Percentiles rank a stretch among this genome's conserved stretches.
Evolutionary conservation across 129 eudicot species (phyloP).

Genomic region (Flaveria bidentis): DNA sequence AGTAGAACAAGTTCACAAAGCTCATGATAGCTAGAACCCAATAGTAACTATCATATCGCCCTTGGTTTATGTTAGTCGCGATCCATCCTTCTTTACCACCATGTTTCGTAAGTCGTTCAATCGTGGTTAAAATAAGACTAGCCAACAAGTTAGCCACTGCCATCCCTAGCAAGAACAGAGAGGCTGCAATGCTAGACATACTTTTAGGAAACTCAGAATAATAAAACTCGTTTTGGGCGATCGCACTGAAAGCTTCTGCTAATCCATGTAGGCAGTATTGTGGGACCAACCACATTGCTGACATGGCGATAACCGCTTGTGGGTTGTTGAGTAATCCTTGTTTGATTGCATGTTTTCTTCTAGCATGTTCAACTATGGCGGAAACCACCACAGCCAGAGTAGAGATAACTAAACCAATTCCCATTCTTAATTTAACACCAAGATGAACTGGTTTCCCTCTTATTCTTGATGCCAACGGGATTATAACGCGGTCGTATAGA

Average conservation of each 20-base stretch:
- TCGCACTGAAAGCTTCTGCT: constrained; percentile 53
- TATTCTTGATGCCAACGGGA: constrained; percentile 46
- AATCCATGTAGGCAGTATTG: constrained; percentile 45
- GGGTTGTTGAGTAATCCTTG: constrained; percentile 39
- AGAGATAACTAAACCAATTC: constrained; percentile 47
- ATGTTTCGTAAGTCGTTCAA: constrained; percentile 33
- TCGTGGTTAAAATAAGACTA: constrained; percentile 38
- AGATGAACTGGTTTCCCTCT: constrained; percentile 51
- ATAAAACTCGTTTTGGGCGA: constrained; percentile 50
- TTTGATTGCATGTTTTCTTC: constrained; percentile 41
- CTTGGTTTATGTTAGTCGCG: constrained; percentile 46
- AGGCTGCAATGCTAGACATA: constrained; percentile 52
- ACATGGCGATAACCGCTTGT: constrained; percentile 39
- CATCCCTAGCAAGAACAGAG: constrained; percentile 50
- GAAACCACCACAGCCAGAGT: constrained; percentile 46
- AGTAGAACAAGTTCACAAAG: constrained; percentile 48
- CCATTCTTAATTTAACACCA: constrained; percentile 52
- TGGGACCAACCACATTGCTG: constrained; percentile 54
- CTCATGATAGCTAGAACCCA: constrained; percentile 55
- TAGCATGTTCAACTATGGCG: constrained; percentile 42
- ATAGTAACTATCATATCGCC: constrained; percentile 52
- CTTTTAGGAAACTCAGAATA: constrained; percentile 59
- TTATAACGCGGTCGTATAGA: constrained; percentile 44
- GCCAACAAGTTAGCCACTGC: constrained; percentile 49
- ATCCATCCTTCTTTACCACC: constrained; percentile 51